Percentiles rank a stretch among this genome's conserved stretches.
Conservation (phyloP, 2,329 filamentous ascomycete genomes). For the Trichocomaceae sp. region DNA sequence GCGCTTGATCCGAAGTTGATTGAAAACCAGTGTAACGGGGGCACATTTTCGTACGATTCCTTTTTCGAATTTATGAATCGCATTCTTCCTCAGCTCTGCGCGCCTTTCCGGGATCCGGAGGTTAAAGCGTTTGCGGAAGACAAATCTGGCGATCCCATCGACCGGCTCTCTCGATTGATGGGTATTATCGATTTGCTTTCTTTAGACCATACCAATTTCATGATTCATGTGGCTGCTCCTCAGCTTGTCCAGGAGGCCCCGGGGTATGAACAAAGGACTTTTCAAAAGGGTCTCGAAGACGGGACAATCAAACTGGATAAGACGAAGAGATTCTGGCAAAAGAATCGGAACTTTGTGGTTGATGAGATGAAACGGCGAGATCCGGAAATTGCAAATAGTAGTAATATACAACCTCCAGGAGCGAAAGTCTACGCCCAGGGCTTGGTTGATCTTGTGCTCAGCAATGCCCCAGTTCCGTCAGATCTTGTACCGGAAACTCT, state of each 20-base stretch:
- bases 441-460: slow-evolving; percentile 53
- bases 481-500: slow-evolving; percentile 55
- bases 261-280: slow-evolving; percentile 56
- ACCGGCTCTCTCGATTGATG: slow-evolving; percentile 57
- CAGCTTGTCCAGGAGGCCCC: slow-evolving; percentile 55
- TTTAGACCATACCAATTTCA: slow-evolving; percentile 60
- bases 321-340: slow-evolving; percentile 51
- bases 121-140: slow-evolving; percentile 52
- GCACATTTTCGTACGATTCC: slow-evolving; percentile 56
- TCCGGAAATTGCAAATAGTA: slow-evolving; percentile 29
- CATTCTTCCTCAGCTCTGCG: slow-evolving; percentile 58
- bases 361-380: slow-evolving; percentile 48
- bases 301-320: slow-evolving; percentile 47
- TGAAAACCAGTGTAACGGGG: slow-evolving; percentile 51
- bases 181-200: slow-evolving; percentile 57
- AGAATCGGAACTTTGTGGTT: slow-evolving; percentile 32
- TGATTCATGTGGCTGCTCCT: slow-evolving; percentile 55
- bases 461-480: slow-evolving; percentile 46
- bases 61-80: slow-evolving; percentile 59
- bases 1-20: slow-evolving; percentile 55
- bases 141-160: slow-evolving; percentile 50
- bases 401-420: slow-evolving; percentile 28
- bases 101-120: slow-evolving; percentile 55
- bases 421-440: slow-evolving; percentile 52
- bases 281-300: slow-evolving; percentile 49